phyloP scores from a whole-genome alignment of 1,139 yeast species.

The Hemisphaericaspora xylanilytica region DNA sequence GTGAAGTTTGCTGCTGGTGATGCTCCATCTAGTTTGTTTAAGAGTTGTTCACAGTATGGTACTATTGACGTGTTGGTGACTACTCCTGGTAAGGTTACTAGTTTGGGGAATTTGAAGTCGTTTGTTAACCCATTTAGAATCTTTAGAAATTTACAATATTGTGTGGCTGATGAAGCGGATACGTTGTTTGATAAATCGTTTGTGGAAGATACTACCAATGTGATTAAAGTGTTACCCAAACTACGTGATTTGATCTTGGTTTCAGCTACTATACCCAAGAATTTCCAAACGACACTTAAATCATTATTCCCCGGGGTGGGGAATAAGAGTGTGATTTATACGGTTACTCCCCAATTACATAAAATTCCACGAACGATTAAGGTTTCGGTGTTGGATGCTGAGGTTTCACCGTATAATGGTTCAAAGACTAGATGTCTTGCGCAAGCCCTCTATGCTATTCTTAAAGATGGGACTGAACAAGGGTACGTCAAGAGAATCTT shows the following conservation, averaged over 20 bases:
- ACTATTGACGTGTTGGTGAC: conserved; percentile 79
- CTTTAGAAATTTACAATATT: conserved; percentile 49
- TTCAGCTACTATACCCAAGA: conserved; percentile 87
- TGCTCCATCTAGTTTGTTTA: conserved; percentile 48
- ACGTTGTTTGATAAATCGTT: conserved; percentile 85
- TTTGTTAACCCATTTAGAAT: conserved; percentile 48
- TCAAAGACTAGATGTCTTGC: conserved; percentile 82
- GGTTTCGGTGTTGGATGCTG: conserved; percentile 72
- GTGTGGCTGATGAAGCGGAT: conserved; percentile 95
- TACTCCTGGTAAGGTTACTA: conserved; percentile 70
- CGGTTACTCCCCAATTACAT: conserved; percentile 81
- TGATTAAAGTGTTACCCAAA: conserved; percentile 52
- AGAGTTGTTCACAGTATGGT: conserved; percentile 32
- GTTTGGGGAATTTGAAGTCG: conserved; percentile 44
- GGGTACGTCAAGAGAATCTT: conserved; percentile 79
- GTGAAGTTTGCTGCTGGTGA: conserved; percentile 59
- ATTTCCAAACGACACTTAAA: conserved; percentile 62
- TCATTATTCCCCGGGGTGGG: conserved; percentile 55
- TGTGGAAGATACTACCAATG: conserved; percentile 61
- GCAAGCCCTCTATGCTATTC: conserved; percentile 83
- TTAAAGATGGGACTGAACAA: conserved; percentile 77
- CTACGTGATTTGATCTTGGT: conserved; percentile 69
- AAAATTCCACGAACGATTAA: conserved; percentile 74
- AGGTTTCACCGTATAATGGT: conserved; percentile 74
- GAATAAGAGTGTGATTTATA: conserved; percentile 46